phyloP scores from a whole-genome alignment of 192 early-diverging fungal genomes.

The Backusella parvicylindrica region DNA sequence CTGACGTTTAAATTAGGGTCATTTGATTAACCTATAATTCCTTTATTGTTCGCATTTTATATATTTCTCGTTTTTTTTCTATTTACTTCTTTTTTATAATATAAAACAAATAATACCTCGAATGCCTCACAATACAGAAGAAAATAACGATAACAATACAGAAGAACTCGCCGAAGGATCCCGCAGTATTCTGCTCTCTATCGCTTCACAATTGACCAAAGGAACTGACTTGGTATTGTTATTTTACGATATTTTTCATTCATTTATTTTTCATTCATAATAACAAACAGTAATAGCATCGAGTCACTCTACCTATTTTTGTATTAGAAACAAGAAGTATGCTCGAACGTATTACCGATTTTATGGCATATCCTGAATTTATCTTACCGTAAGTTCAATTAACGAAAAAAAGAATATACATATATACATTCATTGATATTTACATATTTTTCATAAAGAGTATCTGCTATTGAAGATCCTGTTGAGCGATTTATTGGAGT shows the following conservation, averaged over 20 bases:
- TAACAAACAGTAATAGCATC: slow-evolving; percentile 37
- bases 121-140: neutral
- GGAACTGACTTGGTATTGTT: slow-evolving; percentile 73
- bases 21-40: neutral
- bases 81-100: neutral
- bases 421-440: too few species aligned
- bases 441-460: slow-evolving; percentile 7
- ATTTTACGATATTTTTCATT: neutral
- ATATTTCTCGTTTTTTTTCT: neutral
- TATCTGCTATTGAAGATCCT: slow-evolving; percentile 61
- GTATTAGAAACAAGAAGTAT: slow-evolving; percentile 94
- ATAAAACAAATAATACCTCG: neutral
- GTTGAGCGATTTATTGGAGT: slow-evolving; percentile 79
- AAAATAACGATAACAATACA: neutral
- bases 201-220: slow-evolving; percentile 85
- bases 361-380: slow-evolving; percentile 89
- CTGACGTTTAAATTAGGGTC: neutral
- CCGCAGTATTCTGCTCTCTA: slow-evolving; percentile 78
- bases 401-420: neutral
- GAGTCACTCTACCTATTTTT: slow-evolving; percentile 94
- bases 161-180: slow-evolving; percentile 86
- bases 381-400: slow-evolving; percentile 59
- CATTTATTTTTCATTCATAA: neutral
- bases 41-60: neutral
- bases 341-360: slow-evolving; percentile 96